These are phyloP conservation scores for Trichomonas gallinae DNA, from an alignment of 208 protist genomes.

Conservation along the genomic window DNA sequence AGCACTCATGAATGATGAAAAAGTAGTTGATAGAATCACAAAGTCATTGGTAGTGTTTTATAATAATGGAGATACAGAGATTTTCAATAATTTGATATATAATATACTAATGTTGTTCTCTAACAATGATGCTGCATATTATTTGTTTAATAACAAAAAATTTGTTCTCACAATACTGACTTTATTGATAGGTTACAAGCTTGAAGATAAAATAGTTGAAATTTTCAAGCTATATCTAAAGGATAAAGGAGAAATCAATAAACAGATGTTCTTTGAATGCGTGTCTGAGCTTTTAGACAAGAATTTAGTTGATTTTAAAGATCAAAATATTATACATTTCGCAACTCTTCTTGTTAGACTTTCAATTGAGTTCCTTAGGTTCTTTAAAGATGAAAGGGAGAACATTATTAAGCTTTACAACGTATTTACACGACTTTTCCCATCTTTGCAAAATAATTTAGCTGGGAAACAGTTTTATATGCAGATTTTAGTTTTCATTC, in stretches of 20 bases:
- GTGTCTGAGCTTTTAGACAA: background rate
- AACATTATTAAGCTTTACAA: background rate
- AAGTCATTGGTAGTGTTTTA: background rate
- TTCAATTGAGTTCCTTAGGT: background rate
- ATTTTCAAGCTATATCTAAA: background rate
- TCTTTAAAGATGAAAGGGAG: background rate
- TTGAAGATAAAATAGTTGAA: background rate
- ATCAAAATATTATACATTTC: background rate
- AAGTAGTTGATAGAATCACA: background rate
- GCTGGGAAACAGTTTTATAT: background rate
- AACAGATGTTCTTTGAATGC: background rate
- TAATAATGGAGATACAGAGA: background rate
- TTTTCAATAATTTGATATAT: background rate
- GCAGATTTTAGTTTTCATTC: background rate
- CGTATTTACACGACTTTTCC: background rate
- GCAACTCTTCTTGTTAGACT: background rate
- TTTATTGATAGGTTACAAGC: background rate
- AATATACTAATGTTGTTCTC: background rate
- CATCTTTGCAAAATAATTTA: background rate
- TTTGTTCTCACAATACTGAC: background rate
- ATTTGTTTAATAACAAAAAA: background rate
- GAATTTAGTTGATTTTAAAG: background rate
- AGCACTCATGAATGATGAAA: background rate
- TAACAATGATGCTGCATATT: background rate
- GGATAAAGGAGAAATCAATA: background rate